A percentile compares a stretch with the other conserved stretches of the same genome.
These are phyloP conservation scores for Boletus tylopilopsis DNA, from an alignment of 768 basidiomycete genomes.

Conservation along the genomic window DNA sequence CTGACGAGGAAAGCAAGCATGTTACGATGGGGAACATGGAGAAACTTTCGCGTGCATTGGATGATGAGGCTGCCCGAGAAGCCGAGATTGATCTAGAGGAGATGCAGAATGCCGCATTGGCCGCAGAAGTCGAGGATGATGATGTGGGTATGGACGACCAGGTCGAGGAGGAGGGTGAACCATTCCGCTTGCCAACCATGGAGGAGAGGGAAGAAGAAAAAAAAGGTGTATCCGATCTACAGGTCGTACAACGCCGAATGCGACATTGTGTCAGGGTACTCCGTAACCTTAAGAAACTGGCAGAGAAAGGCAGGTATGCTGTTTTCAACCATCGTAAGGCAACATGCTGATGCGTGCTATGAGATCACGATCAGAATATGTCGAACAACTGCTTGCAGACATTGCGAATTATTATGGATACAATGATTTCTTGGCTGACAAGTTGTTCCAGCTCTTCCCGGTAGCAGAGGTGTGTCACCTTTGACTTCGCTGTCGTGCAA, in stretches of 20 bases:
- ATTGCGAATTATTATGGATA: slow-evolving; percentile 97
- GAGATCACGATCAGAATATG: slow-evolving; percentile 88
- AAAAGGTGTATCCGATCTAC: slow-evolving; percentile 63
- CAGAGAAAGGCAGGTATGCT: slow-evolving; percentile 57
- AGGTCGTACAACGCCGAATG: slow-evolving; percentile 76
- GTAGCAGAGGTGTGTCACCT: slow-evolving; percentile 70
- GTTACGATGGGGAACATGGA: slow-evolving; percentile 82
- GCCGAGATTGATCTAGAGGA: slow-evolving; percentile 69
- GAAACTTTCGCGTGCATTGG: slow-evolving; percentile 71
- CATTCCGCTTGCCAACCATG: slow-evolving; percentile 65
- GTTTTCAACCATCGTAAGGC: slow-evolving; percentile 2
- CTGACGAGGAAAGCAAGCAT: slow-evolving; percentile 49
- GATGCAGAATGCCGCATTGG: slow-evolving; percentile 50
- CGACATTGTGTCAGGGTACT: slow-evolving; percentile 71
- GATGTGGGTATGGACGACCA: slow-evolving; percentile 40
- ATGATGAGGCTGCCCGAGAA: slow-evolving; percentile 61
- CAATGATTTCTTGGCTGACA: slow-evolving; percentile 91
- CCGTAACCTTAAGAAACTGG: slow-evolving; percentile 65
- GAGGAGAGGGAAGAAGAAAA: slow-evolving; percentile 74
- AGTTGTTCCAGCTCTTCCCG: slow-evolving; percentile 90
- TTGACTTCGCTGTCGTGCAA: neutral
- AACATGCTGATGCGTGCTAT: slow-evolving; percentile 1
- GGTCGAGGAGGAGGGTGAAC: slow-evolving; percentile 35
- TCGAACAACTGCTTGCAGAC: slow-evolving; percentile 82
- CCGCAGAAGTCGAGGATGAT: slow-evolving; percentile 46